Conservation (phyloP, 2,329 filamentous ascomycete species). For the Trichoderma pleuroti region DNA sequence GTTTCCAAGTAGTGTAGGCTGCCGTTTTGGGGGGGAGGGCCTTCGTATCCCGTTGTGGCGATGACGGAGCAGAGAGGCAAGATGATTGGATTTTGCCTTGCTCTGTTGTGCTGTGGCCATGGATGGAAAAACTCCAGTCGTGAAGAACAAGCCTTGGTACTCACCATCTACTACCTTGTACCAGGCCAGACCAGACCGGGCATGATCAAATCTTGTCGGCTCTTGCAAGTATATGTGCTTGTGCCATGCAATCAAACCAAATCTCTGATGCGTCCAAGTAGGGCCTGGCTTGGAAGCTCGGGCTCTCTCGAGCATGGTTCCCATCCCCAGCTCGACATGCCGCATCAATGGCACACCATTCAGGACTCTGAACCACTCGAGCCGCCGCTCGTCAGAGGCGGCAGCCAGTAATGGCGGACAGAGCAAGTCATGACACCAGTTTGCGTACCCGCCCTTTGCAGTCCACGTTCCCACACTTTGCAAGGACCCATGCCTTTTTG, state of each 20-base stretch:
- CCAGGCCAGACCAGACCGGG: not conserved
- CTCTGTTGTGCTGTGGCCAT: not conserved
- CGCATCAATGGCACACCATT: slow-evolving; percentile 16
- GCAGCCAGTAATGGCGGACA: slow-evolving; percentile 5
- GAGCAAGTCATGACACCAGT: slow-evolving; percentile 14
- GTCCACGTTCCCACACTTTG: not conserved
- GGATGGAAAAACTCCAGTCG: not conserved
- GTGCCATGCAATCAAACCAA: not conserved
- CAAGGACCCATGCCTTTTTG: slow-evolving; percentile 13
- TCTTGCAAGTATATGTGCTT: not conserved
- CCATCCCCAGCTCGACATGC: slow-evolving; percentile 14
- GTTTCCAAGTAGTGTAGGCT: slow-evolving; percentile 2
- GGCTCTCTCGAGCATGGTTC: slow-evolving; percentile 9
- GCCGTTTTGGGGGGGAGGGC: not conserved
- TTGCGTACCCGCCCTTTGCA: slow-evolving; percentile 6
- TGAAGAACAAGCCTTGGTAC: not conserved
- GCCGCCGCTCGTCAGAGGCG: not conserved
- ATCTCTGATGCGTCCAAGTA: not conserved
- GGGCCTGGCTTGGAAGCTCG: slow-evolving; percentile 2
- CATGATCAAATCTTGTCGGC: not conserved
- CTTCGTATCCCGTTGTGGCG: not conserved
- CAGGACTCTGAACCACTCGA: not conserved
- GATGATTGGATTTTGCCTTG: not conserved
- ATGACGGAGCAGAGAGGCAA: not conserved
- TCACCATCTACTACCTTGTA: not conserved